A percentile compares a stretch with the other conserved stretches of the same genome.
Evolutionary conservation across 345 rosid species (phyloP).

Genomic region (Acer negundo): DNA sequence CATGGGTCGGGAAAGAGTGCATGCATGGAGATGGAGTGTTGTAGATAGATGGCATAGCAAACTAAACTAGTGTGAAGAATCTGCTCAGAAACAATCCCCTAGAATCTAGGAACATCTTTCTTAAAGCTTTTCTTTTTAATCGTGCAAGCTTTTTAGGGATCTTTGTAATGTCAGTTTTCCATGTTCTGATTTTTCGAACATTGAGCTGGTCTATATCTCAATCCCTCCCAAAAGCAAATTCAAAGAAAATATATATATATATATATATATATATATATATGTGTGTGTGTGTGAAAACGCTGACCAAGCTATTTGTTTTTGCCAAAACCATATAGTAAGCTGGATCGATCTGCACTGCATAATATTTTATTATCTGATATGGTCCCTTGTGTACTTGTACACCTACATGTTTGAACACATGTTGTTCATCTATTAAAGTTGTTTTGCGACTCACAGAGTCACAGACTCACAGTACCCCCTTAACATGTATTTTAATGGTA

Average conservation of each 20-base stretch:
- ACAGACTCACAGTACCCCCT: neutral
- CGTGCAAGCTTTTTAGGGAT: constrained; percentile 7
- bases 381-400: constrained; percentile 2
- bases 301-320: neutral
- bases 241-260: too few relatives aligned
- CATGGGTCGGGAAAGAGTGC: constrained; percentile 7
- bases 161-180: constrained; percentile 18
- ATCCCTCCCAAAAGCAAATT: too few relatives aligned
- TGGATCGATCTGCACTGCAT: neutral
- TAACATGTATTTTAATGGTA: neutral
- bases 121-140: constrained; percentile 11
- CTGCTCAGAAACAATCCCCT: constrained; percentile 16
- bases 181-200: constrained; percentile 19
- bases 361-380: neutral
- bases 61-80: constrained; percentile 9
- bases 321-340: neutral
- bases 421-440: neutral
- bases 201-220: neutral
- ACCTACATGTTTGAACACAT: too few relatives aligned
- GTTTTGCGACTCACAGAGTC: neutral
- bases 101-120: constrained; percentile 24
- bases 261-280: too few relatives aligned
- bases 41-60: neutral
- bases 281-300: too few relatives aligned
- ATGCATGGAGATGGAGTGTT: constrained; percentile 13